A percentile compares a stretch with the other conserved stretches of the same genome.
These are phyloP conservation scores for Cladosporium phlei DNA, from an alignment of 2,329 filamentous ascomycete genomes.

Conservation along the genomic window DNA sequence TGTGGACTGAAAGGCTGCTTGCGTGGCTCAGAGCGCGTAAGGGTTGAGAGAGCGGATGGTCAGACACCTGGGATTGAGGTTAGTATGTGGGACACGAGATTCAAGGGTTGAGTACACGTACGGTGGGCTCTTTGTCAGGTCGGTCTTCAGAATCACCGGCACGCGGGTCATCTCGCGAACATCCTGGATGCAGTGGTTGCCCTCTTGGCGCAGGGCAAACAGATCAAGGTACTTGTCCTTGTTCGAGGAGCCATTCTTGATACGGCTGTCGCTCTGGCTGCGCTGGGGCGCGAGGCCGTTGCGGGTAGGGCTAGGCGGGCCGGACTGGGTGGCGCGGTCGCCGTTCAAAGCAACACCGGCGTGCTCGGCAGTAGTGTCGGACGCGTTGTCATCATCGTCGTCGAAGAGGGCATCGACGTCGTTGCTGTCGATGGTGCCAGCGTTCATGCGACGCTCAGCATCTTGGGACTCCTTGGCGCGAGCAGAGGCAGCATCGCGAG, in stretches of 20 bases:
- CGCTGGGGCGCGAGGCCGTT: conserved; percentile 66
- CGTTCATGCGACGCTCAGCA: conserved; percentile 87
- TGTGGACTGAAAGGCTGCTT: neutral
- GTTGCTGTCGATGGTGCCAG: conserved; percentile 86
- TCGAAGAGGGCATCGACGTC: conserved; percentile 95
- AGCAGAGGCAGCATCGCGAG: conserved; percentile 77
- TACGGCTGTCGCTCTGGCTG: conserved; percentile 90
- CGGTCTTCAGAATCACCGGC: conserved; percentile 97
- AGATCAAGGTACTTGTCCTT: conserved; percentile 95
- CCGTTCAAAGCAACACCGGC: conserved; percentile 77
- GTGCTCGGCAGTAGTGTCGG: conserved; percentile 75
- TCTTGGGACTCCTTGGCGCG: conserved; percentile 84
- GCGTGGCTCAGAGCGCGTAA: conserved; percentile 52
- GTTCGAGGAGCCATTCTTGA: conserved; percentile 68
- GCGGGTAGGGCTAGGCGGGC: conserved; percentile 82
- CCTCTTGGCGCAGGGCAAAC: conserved; percentile 85
- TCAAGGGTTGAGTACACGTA: conserved; percentile 56
- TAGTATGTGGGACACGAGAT: neutral
- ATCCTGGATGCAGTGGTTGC: conserved; percentile 95
- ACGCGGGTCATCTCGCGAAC: conserved; percentile 96
- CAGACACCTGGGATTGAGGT: conserved; percentile 57
- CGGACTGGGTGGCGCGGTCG: conserved; percentile 90
- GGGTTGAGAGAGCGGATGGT: conserved; percentile 81
- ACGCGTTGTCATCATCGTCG: conserved; percentile 81
- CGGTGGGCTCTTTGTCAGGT: conserved; percentile 98